phyloP scores from a whole-genome alignment of 495 filamentous ascomycete genomes.

The Penicillium nucicola region DNA sequence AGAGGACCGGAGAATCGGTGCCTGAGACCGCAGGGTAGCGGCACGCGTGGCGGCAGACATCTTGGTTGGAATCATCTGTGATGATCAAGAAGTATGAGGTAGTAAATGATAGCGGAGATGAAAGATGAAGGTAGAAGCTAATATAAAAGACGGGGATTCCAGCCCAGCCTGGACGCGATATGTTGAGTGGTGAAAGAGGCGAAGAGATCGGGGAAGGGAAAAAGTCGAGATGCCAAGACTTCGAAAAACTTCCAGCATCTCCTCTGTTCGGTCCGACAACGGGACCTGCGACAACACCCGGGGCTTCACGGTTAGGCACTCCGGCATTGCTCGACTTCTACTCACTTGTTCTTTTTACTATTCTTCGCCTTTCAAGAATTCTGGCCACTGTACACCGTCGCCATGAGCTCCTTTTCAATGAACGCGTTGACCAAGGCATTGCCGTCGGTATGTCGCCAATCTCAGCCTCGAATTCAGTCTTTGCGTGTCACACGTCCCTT shows the following conservation, averaged over 20 bases:
- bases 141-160: conserved; percentile 16
- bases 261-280: conserved; percentile 31
- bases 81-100: conserved; percentile 1
- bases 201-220: conserved; percentile 32
- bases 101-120: conserved; percentile 7
- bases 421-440: conserved; percentile 31
- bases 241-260: conserved; percentile 45
- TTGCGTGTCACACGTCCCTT: conserved; percentile 24
- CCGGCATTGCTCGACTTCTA: neutral
- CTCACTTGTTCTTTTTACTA: neutral
- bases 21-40: conserved; percentile 38
- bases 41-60: conserved; percentile 42
- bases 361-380: neutral
- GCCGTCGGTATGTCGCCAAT: conserved; percentile 35
- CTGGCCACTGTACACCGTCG: conserved; percentile 4
- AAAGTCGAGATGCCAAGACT: conserved; percentile 46
- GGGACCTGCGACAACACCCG: conserved; percentile 15
- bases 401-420: conserved; percentile 40
- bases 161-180: conserved; percentile 25
- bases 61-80: conserved; percentile 36
- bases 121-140: conserved; percentile 3
- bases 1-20: conserved; percentile 42
- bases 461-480: conserved; percentile 14
- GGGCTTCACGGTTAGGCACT: neutral
- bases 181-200: conserved; percentile 25